Evolutionary conservation across 495 filamentous ascomycete species (phyloP).

Genomic region (Trichocladium antarcticum): DNA sequence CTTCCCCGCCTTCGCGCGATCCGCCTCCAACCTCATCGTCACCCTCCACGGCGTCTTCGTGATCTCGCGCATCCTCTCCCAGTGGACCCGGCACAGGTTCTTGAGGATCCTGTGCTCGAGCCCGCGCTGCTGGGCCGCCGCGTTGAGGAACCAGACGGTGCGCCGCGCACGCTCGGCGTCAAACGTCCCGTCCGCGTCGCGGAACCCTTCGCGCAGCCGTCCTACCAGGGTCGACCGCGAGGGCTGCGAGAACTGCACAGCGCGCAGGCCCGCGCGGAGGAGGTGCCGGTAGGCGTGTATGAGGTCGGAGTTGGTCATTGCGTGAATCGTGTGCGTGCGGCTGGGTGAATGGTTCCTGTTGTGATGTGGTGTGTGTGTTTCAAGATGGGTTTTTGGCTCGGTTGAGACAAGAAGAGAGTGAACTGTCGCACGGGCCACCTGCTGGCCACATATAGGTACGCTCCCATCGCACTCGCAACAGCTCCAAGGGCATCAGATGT

Average conservation of each 20-base stretch:
- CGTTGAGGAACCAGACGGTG: conserved; percentile 66
- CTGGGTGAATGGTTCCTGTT: background rate
- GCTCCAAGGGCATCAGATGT: background rate
- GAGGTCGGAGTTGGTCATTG: conserved; percentile 31
- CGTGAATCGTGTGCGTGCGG: background rate
- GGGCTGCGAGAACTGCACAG: conserved; percentile 70
- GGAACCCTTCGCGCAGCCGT: conserved; percentile 60
- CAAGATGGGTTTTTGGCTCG: background rate
- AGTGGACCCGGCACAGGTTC: conserved; percentile 55
- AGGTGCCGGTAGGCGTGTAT: conserved; percentile 70
- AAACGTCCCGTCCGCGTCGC: conserved; percentile 45
- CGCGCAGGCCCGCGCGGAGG: conserved; percentile 60
- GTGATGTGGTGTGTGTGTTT: background rate
- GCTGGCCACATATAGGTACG: no score
- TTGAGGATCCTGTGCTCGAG: conserved; percentile 74
- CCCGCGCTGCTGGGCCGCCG: conserved; percentile 53
- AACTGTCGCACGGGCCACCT: background rate
- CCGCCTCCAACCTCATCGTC: background rate
- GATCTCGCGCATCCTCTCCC: conserved; percentile 12
- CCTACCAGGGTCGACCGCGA: conserved; percentile 54
- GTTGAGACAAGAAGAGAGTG: no score
- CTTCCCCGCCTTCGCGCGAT: conserved; percentile 4
- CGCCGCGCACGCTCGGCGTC: conserved; percentile 51
- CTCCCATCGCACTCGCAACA: background rate
- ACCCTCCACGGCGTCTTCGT: conserved; percentile 2